Evolutionary conservation across 805 yeast species (phyloP), one percentile per base, ranked within the genome.

Genomic region (Candida nemodendra): DNA sequence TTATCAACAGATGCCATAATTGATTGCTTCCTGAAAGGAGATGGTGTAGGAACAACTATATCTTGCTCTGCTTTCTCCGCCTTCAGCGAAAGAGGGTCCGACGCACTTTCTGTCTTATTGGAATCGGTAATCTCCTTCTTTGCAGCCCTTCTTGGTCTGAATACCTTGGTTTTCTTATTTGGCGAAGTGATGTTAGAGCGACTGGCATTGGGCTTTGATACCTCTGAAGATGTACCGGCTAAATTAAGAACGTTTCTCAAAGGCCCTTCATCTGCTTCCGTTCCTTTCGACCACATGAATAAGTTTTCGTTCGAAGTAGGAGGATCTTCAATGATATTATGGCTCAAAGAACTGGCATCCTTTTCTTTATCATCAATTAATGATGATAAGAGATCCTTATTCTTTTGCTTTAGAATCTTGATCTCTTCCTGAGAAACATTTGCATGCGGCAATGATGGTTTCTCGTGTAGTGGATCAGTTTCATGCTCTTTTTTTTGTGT

Each of bases 1-100:
- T 72, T 74, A 24, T 79, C 75, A 0, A 73, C 68, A 21, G 72
- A 74, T 44, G 69, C 64, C 4, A 65, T 56, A 22, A 76, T 44
- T 16, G 54, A 41, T 2, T 67, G 71, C 24, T 50, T 48, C 25
- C 56, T 60, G 14, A 37, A 14, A 1, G 22, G n/a, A 9, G 26
- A 8, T 3, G 14, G 30, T 16, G 13, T 33, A 11, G 27, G 18
- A 13, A 27, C 23, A 26, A 15, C 34, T 24, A 28, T 18, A 16
- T 30, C 37, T 11, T 15, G 28, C 23, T 18, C 51, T 22, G 23
- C 41, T 18, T 32, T 30, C 21, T 34, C 36, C 4, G 44, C 27
- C 14, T 17, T 32, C 18, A 9, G 13, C 1, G 52, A 45, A 9
- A 48, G 31, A 4, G 50, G 53, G 31, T 48, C 50, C 13, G 38